Conservation (phyloP, 257 asterid species). For the Gentiana straminea region DNA sequence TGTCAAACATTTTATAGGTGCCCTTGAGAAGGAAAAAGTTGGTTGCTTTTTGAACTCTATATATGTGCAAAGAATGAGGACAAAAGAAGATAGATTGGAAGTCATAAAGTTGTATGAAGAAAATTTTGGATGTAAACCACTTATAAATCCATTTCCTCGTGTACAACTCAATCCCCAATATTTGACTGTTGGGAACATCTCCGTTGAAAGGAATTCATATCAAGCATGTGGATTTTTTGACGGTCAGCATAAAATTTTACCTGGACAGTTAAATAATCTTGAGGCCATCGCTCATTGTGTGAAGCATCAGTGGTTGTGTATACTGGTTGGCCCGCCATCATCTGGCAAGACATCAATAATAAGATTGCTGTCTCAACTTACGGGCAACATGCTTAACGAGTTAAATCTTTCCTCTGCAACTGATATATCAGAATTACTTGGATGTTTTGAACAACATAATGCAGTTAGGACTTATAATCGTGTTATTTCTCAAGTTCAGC, state of each 20-base stretch:
- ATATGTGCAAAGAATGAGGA: slow-evolving; percentile 93
- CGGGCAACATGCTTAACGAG: slow-evolving; percentile 81
- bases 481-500: slow-evolving; percentile 54
- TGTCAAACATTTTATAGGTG: slow-evolving; percentile 33
- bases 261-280: slow-evolving; percentile 53
- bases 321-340: slow-evolving; percentile 83
- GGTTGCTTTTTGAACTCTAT: slow-evolving; percentile 77
- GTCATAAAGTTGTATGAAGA: slow-evolving; percentile 60
- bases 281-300: slow-evolving; percentile 71
- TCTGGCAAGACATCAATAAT: slow-evolving; percentile 86
- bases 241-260: slow-evolving; percentile 54
- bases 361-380: slow-evolving; percentile 69
- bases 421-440: slow-evolving; percentile 91
- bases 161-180: slow-evolving; percentile 45
- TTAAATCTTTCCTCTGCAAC: slow-evolving; percentile 90
- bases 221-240: slow-evolving; percentile 37
- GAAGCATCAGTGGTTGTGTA: slow-evolving; percentile 85
- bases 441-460: slow-evolving; percentile 92
- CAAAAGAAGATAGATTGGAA: slow-evolving; percentile 60
- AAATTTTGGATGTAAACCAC: slow-evolving; percentile 58
- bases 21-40: slow-evolving; percentile 31
- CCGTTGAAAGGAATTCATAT: slow-evolving; percentile 43
- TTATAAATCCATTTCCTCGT: slow-evolving; percentile 51
- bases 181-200: slow-evolving; percentile 44
- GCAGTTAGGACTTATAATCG: slow-evolving; percentile 68